These are phyloP conservation scores for Fusarium napiforme DNA, from an alignment of 2,329 filamentous ascomycete genomes.

Conservation along the genomic window DNA sequence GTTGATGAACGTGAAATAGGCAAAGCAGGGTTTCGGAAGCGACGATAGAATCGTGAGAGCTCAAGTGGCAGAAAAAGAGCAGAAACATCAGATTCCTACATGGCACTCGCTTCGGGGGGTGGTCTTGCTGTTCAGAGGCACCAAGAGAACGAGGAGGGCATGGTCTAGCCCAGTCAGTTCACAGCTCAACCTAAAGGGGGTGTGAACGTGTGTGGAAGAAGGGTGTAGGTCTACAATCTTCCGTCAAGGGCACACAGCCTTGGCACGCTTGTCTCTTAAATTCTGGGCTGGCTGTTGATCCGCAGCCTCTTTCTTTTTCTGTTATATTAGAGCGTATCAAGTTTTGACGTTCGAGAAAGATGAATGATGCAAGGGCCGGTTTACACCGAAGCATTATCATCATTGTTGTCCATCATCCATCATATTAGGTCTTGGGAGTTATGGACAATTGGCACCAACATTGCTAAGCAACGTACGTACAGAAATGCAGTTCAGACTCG, in stretches of 20 bases:
- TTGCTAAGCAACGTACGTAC: conserved; percentile 22
- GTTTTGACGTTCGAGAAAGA: conserved; percentile 24
- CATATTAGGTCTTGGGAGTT: not conserved
- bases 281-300: conserved; percentile 18
- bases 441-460: conserved; percentile 21
- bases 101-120: conserved; percentile 34
- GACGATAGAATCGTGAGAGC: conserved; percentile 36
- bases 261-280: conserved; percentile 24
- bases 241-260: conserved; percentile 31
- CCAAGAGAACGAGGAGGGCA: conserved; percentile 24
- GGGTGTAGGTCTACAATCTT: conserved; percentile 28
- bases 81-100: conserved; percentile 42
- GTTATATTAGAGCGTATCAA: conserved; percentile 1
- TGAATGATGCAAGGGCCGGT: conserved; percentile 23
- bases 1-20: conserved; percentile 31
- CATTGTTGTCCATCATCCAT: not conserved
- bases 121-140: conserved; percentile 25
- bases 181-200: conserved; percentile 23
- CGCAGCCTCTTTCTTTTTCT: conserved; percentile 13
- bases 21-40: conserved; percentile 39
- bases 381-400: not conserved
- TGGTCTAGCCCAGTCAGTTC: conserved; percentile 32
- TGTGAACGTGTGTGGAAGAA: conserved; percentile 16
- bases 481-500: conserved; percentile 22
- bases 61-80: conserved; percentile 34